Conservation (phyloP, 2,329 filamentous ascomycete species). For the Aureobasidium sp. region DNA sequence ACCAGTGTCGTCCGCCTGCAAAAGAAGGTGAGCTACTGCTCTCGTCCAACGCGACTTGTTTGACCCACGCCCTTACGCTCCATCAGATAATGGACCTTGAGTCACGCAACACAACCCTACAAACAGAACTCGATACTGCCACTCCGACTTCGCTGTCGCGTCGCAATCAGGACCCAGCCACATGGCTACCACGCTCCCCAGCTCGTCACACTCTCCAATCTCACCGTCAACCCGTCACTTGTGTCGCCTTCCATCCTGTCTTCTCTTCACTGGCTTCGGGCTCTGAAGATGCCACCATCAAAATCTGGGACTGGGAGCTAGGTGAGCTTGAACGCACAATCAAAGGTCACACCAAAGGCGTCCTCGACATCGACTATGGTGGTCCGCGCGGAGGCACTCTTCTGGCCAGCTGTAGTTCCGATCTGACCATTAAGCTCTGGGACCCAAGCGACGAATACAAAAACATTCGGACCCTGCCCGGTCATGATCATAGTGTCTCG, state of each 20-base stretch:
- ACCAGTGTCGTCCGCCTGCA: slow-evolving; percentile 89
- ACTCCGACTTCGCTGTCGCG: slow-evolving; percentile 71
- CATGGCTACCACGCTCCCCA: slow-evolving; percentile 79
- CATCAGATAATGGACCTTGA: slow-evolving; percentile 86
- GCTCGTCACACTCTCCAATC: slow-evolving; percentile 76
- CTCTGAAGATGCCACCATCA: slow-evolving; percentile 88
- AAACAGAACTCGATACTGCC: slow-evolving; percentile 75
- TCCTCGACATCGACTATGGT: slow-evolving; percentile 83
- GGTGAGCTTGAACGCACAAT: slow-evolving; percentile 85
- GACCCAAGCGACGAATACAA: slow-evolving; percentile 89
- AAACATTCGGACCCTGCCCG: slow-evolving; percentile 82
- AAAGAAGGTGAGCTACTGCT: slow-evolving; percentile 62
- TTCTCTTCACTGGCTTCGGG: slow-evolving; percentile 86
- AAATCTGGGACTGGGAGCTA: slow-evolving; percentile 95
- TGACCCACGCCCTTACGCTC: not conserved
- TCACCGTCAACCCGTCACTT: slow-evolving; percentile 72
- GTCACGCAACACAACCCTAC: slow-evolving; percentile 60
- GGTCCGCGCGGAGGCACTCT: slow-evolving; percentile 72
- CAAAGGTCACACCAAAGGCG: slow-evolving; percentile 84
- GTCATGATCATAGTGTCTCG: slow-evolving; percentile 88
- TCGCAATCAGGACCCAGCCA: slow-evolving; percentile 72
- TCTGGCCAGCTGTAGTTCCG: slow-evolving; percentile 75
- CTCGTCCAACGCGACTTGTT: not conserved
- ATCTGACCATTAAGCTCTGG: slow-evolving; percentile 92
- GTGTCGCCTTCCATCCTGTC: slow-evolving; percentile 84